A percentile compares a stretch with the other conserved stretches of the same genome.
Evolutionary conservation across 2,329 filamentous ascomycete genomes (phyloP).

Genomic region (Trichoderma sp.): DNA sequence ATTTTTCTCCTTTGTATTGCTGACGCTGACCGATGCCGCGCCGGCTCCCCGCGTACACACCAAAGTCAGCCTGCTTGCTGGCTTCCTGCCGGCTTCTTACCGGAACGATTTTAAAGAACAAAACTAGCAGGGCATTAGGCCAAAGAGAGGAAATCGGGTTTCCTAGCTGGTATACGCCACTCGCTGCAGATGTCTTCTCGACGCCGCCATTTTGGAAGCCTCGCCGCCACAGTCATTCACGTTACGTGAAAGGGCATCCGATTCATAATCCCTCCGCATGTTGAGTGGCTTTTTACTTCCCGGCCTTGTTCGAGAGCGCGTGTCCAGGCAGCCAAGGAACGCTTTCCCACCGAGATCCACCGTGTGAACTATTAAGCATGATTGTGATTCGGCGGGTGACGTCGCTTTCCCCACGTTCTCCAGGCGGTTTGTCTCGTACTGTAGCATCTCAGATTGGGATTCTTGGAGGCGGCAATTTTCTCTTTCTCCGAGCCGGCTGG

Average conservation of each 20-base stretch:
- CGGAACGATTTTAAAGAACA: neutral
- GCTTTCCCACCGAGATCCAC: conserved; percentile 1
- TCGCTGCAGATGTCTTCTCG: neutral
- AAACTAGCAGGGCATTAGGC: neutral
- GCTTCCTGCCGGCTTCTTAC: neutral
- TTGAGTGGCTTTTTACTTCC: neutral
- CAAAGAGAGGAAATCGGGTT: conserved; percentile 13
- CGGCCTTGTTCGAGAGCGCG: neutral
- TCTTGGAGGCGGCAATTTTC: neutral
- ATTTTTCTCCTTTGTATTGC: neutral
- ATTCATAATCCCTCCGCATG: neutral
- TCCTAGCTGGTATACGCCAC: conserved; percentile 11
- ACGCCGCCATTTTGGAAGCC: neutral
- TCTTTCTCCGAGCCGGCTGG: neutral
- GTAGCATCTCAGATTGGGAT: neutral
- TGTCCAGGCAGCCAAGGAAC: neutral
- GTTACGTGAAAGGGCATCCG: neutral
- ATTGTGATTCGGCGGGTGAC: conserved; percentile 16
- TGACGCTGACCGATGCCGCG: neutral
- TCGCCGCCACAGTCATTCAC: neutral
- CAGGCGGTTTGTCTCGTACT: neutral
- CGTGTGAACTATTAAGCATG: neutral
- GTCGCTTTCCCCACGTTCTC: conserved; percentile 23
- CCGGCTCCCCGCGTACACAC: neutral
- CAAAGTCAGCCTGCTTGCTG: neutral